A percentile compares a stretch with the other conserved stretches of the same genome.
Evolutionary conservation across 805 yeast species (phyloP).

Genomic region (Wickerhamiella musiphila): DNA sequence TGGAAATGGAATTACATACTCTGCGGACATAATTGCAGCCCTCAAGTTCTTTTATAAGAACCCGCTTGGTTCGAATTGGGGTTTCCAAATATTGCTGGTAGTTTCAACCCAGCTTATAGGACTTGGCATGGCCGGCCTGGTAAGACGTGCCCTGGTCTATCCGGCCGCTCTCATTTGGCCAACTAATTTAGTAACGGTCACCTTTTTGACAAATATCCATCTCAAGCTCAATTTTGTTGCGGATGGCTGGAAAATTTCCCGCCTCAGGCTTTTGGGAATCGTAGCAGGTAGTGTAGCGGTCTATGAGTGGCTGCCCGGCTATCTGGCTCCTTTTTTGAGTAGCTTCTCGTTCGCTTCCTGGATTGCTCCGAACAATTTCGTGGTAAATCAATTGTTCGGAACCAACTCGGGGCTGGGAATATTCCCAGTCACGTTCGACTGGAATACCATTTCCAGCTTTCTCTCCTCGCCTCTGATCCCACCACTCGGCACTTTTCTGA

Average conservation of each 20-base stretch:
- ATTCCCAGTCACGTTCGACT: slow-evolving; percentile 52
- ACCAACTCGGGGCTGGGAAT: slow-evolving; percentile 43
- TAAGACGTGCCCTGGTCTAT: slow-evolving; percentile 39
- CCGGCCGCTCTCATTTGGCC: slow-evolving; percentile 66
- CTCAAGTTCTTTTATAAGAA: slow-evolving; percentile 32
- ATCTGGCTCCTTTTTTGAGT: slow-evolving; percentile 39
- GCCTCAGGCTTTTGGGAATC: slow-evolving; percentile 30
- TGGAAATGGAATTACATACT: slow-evolving; percentile 32
- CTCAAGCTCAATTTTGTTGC: slow-evolving; percentile 33
- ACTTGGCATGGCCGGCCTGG: slow-evolving; percentile 48
- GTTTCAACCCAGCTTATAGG: slow-evolving; percentile 49
- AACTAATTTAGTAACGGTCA: slow-evolving; percentile 38
- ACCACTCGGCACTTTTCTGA: slow-evolving; percentile 31
- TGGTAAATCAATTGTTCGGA: slow-evolving; percentile 53
- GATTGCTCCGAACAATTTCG: slow-evolving; percentile 39
- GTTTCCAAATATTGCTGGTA: slow-evolving; percentile 35
- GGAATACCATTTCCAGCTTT: slow-evolving; percentile 43
- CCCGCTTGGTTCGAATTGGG: slow-evolving; percentile 24
- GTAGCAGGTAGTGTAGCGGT: slow-evolving; percentile 27
- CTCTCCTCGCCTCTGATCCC: slow-evolving; percentile 49
- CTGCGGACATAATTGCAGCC: slow-evolving; percentile 39
- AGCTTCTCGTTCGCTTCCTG: slow-evolving; percentile 45
- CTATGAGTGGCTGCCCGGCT: slow-evolving; percentile 48
- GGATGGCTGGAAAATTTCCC: slow-evolving; percentile 41
- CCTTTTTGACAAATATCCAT: slow-evolving; percentile 38